Conservation (phyloP, 305 asterid genomes). For the Fraxinus albicans region DNA sequence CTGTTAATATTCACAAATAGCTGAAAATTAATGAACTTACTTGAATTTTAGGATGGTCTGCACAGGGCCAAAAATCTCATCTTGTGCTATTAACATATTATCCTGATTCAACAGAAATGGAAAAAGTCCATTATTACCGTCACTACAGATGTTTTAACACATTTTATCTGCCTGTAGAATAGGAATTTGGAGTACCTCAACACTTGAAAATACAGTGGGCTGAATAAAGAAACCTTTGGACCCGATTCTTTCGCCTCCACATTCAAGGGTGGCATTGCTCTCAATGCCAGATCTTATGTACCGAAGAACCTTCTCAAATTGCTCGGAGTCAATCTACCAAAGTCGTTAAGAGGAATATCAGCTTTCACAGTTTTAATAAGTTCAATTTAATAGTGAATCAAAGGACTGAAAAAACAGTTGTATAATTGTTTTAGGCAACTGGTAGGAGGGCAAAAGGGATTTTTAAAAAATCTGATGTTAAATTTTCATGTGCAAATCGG, state of each 20-base stretch:
- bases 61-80: slow-evolving; percentile 68
- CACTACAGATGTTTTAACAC: background rate
- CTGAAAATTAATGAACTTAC: slow-evolving; percentile 31
- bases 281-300: slow-evolving; percentile 65
- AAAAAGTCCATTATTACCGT: background rate
- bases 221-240: slow-evolving; percentile 68
- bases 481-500: background rate
- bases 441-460: background rate
- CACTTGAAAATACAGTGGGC: slow-evolving; percentile 91
- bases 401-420: background rate
- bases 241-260: slow-evolving; percentile 79
- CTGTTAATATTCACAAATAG: background rate
- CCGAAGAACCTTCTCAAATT: slow-evolving; percentile 73
- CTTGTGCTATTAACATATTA: slow-evolving; percentile 47
- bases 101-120: slow-evolving; percentile 31
- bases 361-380: background rate
- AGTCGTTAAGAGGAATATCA: background rate
- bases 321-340: slow-evolving; percentile 64
- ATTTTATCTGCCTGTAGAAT: background rate
- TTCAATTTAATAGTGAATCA: background rate
- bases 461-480: background rate
- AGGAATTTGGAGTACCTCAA: slow-evolving; percentile 48
- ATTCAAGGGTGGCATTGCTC: slow-evolving; percentile 83
- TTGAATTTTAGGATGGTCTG: slow-evolving; percentile 75
- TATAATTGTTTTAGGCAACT: background rate